Evolutionary conservation across 257 asterid genomes (phyloP).

Genomic region (Rhazya stricta): DNA sequence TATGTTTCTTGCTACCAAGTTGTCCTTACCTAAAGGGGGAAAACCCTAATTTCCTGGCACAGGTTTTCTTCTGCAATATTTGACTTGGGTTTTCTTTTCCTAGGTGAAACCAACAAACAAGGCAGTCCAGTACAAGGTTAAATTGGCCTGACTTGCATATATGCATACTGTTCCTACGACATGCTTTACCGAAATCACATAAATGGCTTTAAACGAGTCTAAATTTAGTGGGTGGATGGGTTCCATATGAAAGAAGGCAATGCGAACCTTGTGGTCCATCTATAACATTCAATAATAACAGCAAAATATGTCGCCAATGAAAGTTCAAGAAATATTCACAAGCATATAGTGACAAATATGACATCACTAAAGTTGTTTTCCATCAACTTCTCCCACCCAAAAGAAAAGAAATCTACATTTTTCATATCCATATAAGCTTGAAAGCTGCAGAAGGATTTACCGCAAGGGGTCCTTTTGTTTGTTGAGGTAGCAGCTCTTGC

Average conservation of each 20-base stretch:
- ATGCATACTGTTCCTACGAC: not conserved
- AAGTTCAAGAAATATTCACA: not conserved
- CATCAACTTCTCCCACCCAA: not conserved
- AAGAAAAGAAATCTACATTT: not conserved
- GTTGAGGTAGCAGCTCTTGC: not conserved
- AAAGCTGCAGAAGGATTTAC: not conserved
- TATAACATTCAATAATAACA: constrained; percentile 14
- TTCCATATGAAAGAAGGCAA: constrained; percentile 20
- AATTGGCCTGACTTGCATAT: not conserved
- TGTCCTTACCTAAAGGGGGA: constrained; percentile 15
- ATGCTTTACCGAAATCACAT: constrained; percentile 18
- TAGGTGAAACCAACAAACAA: constrained; percentile 19
- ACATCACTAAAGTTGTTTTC: not conserved
- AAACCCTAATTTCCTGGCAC: constrained; percentile 22
- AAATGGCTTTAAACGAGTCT: constrained; percentile 10
- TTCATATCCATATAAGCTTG: not conserved
- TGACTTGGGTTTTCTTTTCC: constrained; percentile 19
- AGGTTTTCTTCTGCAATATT: constrained; percentile 8
- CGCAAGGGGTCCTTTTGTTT: not conserved
- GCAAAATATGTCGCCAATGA: constrained; percentile 7
- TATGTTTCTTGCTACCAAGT: constrained; percentile 11
- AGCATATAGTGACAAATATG: constrained; percentile 7
- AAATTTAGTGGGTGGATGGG: constrained; percentile 13
- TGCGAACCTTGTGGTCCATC: constrained; percentile 32
- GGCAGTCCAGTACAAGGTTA: not conserved